Evolutionary conservation across 2,329 filamentous ascomycete species (phyloP), one percentile per base, ranked within the genome.

Genomic region (Aaosphaeria arxii): DNA sequence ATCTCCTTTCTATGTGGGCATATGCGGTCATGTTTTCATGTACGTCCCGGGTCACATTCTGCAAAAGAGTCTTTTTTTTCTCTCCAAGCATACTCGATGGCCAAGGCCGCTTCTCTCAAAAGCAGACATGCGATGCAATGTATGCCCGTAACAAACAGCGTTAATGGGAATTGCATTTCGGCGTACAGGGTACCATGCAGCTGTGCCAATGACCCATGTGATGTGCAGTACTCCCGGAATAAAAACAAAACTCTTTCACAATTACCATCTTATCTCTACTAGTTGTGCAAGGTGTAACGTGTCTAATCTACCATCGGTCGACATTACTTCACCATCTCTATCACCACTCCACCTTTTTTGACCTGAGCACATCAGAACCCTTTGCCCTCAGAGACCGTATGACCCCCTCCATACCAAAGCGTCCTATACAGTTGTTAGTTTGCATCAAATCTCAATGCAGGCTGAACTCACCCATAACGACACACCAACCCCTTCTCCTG

Each of bases 321-420:
- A 24, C 17, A 24, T 24, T 24, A 24, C 17, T 24, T 24, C 17
- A 24, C 17, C 17, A 24, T 24, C 17, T 24, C 17, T 24, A 24
- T 24, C 17, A 24, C 17, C 17, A 24, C 17, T 24, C 17, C 17
- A 24, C 17, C 17, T 24, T 24, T 24, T 24, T 24, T 24, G 17
- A 24, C 17, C 2, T 24, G 17, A 24, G 17, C 17, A 24, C 17
- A 24, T 24, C 17, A 75, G 50, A 77, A 78, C 1, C 74, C 79
- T 50, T 73, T 70, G 1, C 82, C 82, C 6, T 77, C 47, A 50
- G 73, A 62, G 13, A 95, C 77, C 4, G 83, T 87, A 54, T 87
- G 80, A 1, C 91, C 91, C 29, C 85, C 88, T 3, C 76, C 92
- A 73, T 96, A 96, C 90, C 91, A 97, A 40, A 96, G 71, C 5